Evolutionary conservation across 75 land plant genomes (phyloP), one percentile per base, ranked within the genome.

Genomic region (Gnetum montanum): DNA sequence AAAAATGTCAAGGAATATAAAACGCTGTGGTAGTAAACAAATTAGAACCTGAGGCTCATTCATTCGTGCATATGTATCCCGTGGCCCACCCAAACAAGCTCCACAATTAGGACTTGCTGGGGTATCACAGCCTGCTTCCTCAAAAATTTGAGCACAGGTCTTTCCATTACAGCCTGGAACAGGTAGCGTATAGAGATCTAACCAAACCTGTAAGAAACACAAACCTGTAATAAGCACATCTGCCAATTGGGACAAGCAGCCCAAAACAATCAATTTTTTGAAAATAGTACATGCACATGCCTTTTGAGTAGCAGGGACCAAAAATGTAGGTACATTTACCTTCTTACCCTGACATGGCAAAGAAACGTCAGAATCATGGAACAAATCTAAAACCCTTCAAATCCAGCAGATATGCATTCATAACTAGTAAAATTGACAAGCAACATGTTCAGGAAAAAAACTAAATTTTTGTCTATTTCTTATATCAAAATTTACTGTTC

Each of bases 281-380:
- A 6, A 16, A 61, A 50, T 23, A n/a, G 46, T 8, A 16, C 20
- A 27, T 16, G 46, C 6, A 58, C n/a, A n/a, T n/a, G 88, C 94
- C 89, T 92, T 92, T 54, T 88, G 94, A 5, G 94, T 92, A 4
- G 94, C 97, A 47, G 97, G 97, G 22, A 88, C 94, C 19, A 92
- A 63, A 48, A 88, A 92, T 2, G 97, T 92, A 11, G 97, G 97
- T 31, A 92, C 97, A 63, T 88, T 84, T 22, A 92, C 97, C 72
- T 77, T 90, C 44, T 80, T 68, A 0, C 91, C 96, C 96, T 90
- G 84, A 8, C 25, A 22, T 26, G 2, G 34, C 0, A 7, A 48
- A 4, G 31, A 18, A n/a, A n/a, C n/a, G n/a, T n/a, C n/a, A n/a
- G n/a, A n/a, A n/a, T n/a, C n/a, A n/a, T n/a, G n/a, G n/a, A n/a